Evolutionary conservation across 208 protist genomes (phyloP), one percentile per base, ranked within the genome.

Genomic region (Acanthamoeba pearcei): DNA sequence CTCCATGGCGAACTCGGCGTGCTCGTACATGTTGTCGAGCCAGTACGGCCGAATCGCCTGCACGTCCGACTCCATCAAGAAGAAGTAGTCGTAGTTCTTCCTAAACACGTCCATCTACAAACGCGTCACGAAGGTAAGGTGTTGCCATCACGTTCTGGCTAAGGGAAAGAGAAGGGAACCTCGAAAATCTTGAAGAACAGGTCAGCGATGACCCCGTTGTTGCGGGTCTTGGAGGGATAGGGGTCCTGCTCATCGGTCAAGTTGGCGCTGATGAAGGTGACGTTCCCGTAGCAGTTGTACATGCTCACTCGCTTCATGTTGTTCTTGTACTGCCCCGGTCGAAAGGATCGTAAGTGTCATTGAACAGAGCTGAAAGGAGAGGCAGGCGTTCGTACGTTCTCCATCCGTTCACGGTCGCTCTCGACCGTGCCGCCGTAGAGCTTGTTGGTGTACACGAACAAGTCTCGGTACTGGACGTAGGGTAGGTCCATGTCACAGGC

Each of bases 21-120:
- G 66, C 46, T 88, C 91, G 62, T 94, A 94, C 15, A 94, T 46
- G 51, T 86, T 94, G 60, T 94, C 91, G 38, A 94, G 51, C 91
- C 91, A 94, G 72, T 76, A 86, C 38, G 91, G 74, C 27, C 91
- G 72, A 17, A 94, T 55, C 6, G 91, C 27, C 76, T 53, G 32
- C 35, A 86, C 53, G 55, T 94, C 91, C n/a, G 91, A 74, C 57
- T 94, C 91, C 91, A 94, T 94, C 35, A 88, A 38, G 19, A 94
- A 88, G 62, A 86, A 83, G 57, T 94, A 94, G 74, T 94, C 91
- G 74, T 94, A 94, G 72, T 82, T 19, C 51, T 70, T 70, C 27
- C 70, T n/a, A 27, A 86, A 66, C 38, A 55, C 24, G 12, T 80
- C 91, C 91, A 74, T 80, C 91, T 85, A 17, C 32, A 19, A 22